These are phyloP conservation scores for Talaromyces stipitatus DNA, from an alignment of 495 filamentous ascomycete species.

Conservation along the genomic window DNA sequence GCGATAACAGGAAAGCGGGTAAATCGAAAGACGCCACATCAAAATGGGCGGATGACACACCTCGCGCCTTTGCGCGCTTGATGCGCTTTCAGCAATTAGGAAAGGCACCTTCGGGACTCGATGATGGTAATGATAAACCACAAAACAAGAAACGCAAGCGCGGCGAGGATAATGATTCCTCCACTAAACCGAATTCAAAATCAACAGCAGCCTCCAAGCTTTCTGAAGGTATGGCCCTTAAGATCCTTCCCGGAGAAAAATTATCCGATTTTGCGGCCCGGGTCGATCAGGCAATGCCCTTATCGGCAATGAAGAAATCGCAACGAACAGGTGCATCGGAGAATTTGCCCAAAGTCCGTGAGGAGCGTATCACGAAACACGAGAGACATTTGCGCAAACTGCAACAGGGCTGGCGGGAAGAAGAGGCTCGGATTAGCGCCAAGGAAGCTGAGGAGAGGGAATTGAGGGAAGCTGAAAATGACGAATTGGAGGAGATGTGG, in stretches of 20 bases:
- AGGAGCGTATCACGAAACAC: conserved; percentile 63
- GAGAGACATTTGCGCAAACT: conserved; percentile 76
- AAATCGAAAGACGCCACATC: conserved; percentile 25
- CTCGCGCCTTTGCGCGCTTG: conserved; percentile 73
- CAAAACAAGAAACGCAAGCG: conserved; percentile 44
- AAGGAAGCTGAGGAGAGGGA: conserved; percentile 60
- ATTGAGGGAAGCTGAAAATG: conserved; percentile 45
- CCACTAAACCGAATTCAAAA: neutral
- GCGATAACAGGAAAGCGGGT: conserved; percentile 17
- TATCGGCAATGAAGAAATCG: conserved; percentile 50
- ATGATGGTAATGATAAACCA: conserved; percentile 48
- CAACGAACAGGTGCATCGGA: conserved; percentile 13
- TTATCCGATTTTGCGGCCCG: conserved; percentile 76
- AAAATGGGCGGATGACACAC: conserved; percentile 65
- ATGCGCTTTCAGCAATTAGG: conserved; percentile 58
- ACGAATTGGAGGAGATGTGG: conserved; percentile 41
- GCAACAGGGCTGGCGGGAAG: conserved; percentile 73
- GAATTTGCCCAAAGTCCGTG: conserved; percentile 34
- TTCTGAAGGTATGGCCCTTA: conserved; percentile 34
- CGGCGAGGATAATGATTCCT: conserved; percentile 7
- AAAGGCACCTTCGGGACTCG: conserved; percentile 51
- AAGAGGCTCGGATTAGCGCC: conserved; percentile 56
- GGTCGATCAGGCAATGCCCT: conserved; percentile 77
- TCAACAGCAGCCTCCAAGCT: conserved; percentile 12
- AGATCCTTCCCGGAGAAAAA: conserved; percentile 73